These are phyloP conservation scores for Paraphoma sp. DNA, from an alignment of 2,329 filamentous ascomycete genomes.

Conservation along the genomic window DNA sequence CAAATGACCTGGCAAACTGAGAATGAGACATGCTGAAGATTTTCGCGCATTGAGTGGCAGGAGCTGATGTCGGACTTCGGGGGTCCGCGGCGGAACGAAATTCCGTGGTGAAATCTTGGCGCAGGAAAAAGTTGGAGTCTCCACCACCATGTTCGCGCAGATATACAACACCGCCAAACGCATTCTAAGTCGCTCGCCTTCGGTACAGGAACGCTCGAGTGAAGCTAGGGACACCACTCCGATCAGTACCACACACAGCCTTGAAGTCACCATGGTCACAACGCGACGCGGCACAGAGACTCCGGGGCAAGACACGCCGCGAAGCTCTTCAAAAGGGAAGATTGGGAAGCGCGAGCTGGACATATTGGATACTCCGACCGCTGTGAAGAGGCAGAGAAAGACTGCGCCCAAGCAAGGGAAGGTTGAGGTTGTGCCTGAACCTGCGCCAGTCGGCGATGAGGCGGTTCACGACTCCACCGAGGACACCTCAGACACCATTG, in stretches of 20 bases:
- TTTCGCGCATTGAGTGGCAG: no score
- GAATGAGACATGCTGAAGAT: conserved; percentile 19
- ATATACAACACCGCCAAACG: conserved; percentile 38
- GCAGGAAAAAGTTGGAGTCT: conserved; percentile 29
- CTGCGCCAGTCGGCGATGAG: conserved; percentile 4
- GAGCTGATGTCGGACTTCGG: conserved; percentile 11
- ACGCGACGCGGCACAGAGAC: conserved; percentile 42
- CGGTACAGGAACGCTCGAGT: conserved; percentile 27
- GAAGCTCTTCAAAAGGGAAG: conserved; percentile 30
- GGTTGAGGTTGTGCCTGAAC: conserved; percentile 9
- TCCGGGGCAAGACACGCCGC: conserved; percentile 31
- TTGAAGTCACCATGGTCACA: conserved; percentile 40
- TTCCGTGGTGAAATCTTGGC: conserved; percentile 30
- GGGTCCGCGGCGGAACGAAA: conserved; percentile 19
- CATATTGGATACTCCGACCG: conserved; percentile 36
- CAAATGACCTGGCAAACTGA: conserved; percentile 15
- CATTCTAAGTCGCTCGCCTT: conserved; percentile 40
- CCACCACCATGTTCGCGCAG: conserved; percentile 38
- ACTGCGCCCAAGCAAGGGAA: conserved; percentile 20
- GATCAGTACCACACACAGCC: conserved; percentile 14
- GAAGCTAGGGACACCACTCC: conserved; percentile 19
- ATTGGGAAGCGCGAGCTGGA: conserved; percentile 39
- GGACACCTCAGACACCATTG: conserved; percentile 17
- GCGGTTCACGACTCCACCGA: conserved; percentile 15
- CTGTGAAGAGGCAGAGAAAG: conserved; percentile 36